A percentile compares a stretch with the other conserved stretches of the same genome.
These are phyloP conservation scores for Leccinum arenicola DNA, from an alignment of 768 basidiomycete genomes.

Conservation along the genomic window DNA sequence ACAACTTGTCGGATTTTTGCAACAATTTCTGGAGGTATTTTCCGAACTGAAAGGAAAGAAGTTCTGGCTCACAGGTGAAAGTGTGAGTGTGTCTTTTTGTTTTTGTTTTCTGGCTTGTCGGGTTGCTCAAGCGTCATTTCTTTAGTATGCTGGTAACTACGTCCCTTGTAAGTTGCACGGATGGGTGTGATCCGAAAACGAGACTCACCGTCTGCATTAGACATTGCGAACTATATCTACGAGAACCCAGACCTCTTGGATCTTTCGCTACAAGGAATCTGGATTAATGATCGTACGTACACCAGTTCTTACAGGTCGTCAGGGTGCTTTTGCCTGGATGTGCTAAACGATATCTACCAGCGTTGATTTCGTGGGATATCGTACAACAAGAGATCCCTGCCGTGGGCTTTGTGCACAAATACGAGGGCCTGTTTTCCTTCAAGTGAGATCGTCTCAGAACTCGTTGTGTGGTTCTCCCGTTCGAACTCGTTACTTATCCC, in stretches of 20 bases:
- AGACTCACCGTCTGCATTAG: constrained; percentile 31
- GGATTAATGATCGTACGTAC: constrained; percentile 66
- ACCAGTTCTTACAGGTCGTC: not conserved
- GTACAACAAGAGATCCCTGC: constrained; percentile 71
- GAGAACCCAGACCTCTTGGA: constrained; percentile 50
- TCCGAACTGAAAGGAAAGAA: constrained; percentile 70
- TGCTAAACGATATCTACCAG: constrained; percentile 29
- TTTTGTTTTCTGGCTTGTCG: not conserved
- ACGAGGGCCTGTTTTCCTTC: constrained; percentile 65
- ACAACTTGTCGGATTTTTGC: constrained; percentile 55
- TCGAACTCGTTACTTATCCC: not conserved
- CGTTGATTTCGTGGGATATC: constrained; percentile 57
- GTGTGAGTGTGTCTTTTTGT: constrained; percentile 43
- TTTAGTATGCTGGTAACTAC: constrained; percentile 73
- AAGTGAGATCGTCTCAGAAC: constrained; percentile 45
- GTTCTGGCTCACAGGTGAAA: constrained; percentile 69
- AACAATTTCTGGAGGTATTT: constrained; percentile 76
- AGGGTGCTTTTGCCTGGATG: not conserved
- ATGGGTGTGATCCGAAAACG: constrained; percentile 26
- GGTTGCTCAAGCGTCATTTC: not conserved
- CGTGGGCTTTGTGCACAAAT: constrained; percentile 72
- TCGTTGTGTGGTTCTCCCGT: not conserved
- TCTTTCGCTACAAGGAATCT: constrained; percentile 64
- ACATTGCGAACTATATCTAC: constrained; percentile 74
- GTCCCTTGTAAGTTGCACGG: constrained; percentile 43